Conservation (phyloP, 208 protist species). For the Wallacemonas rigidus region DNA sequence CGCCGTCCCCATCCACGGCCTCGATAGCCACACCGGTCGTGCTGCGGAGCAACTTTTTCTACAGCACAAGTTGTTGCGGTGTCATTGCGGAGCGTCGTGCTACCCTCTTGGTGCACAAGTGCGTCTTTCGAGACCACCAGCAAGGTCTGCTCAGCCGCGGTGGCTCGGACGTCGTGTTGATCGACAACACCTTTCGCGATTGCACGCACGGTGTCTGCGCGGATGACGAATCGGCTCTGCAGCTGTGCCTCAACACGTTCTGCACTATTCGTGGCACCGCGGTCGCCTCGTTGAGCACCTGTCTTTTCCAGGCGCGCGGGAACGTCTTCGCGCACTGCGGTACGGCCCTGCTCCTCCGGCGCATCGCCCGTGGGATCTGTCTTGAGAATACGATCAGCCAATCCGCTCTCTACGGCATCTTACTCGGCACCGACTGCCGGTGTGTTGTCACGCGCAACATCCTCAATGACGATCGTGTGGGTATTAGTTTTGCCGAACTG, state of each 20-base stretch:
- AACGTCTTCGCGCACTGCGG: conserved; percentile 25
- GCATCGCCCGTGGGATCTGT: conserved; percentile 8
- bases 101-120: conserved; percentile 21
- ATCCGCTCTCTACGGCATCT: conserved; percentile 16
- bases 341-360: conserved; percentile 27
- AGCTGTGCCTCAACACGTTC: conserved; percentile 26
- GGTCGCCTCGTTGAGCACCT: conserved; percentile 21
- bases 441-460: conserved; percentile 23
- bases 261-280: conserved; percentile 17
- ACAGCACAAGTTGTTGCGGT: conserved; percentile 16
- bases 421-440: conserved; percentile 27
- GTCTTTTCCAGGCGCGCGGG: conserved; percentile 13
- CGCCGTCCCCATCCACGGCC: not conserved
- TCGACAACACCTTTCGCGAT: conserved; percentile 15
- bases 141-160: conserved; percentile 23
- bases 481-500: conserved; percentile 24
- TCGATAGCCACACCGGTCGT: not conserved
- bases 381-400: conserved; percentile 23
- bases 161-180: conserved; percentile 11
- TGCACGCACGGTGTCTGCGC: conserved; percentile 25
- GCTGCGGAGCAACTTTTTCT: conserved; percentile 30
- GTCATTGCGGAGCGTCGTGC: conserved; percentile 28
- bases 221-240: conserved; percentile 21
- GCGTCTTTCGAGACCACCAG: conserved; percentile 15
- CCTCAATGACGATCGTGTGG: conserved; percentile 21